Conservation (phyloP, 805 yeast species). For the Wickerhamiella slavikovae region DNA sequence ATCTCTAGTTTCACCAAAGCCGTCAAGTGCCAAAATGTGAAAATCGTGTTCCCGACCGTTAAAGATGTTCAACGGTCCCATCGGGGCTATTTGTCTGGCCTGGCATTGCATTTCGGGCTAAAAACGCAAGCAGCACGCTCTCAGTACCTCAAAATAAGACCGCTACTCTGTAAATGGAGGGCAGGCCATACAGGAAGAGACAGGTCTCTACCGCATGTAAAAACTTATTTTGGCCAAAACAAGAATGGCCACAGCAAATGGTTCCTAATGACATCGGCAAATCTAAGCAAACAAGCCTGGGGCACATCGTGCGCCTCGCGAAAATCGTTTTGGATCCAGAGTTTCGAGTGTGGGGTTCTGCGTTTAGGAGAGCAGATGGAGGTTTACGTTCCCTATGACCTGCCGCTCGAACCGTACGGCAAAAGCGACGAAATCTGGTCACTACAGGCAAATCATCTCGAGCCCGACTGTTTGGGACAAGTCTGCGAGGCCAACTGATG, state of each 20-base stretch:
- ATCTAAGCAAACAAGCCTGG: constrained; percentile 67
- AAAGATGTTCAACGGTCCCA: constrained; percentile 21
- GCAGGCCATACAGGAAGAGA: constrained; percentile 15
- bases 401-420: constrained; percentile 28
- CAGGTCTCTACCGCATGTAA: constrained; percentile 40
- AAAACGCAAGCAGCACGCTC: constrained; percentile 11
- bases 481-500: background rate
- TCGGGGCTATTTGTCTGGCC: constrained; percentile 29
- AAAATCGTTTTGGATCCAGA: constrained; percentile 17
- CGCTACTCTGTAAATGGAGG: constrained; percentile 29
- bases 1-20: no score
- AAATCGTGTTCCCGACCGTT: constrained; percentile 26
- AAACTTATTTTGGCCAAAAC: constrained; percentile 35
- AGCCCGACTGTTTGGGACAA: constrained; percentile 2
- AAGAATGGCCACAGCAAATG: constrained; percentile 19
- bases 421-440: constrained; percentile 30
- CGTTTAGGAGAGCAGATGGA: constrained; percentile 1
- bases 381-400: constrained; percentile 28
- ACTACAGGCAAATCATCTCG: constrained; percentile 1
- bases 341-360: constrained; percentile 36
- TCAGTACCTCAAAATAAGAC: constrained; percentile 25
- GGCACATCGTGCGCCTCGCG: constrained; percentile 24
- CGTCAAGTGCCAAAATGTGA: no score
- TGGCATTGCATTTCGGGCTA: constrained; percentile 27
- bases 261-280: constrained; percentile 57